Evolutionary conservation across 2,329 filamentous ascomycete genomes (phyloP), one percentile per base, ranked within the genome.

Genomic region (Lasiodiplodia gonubiensis): DNA sequence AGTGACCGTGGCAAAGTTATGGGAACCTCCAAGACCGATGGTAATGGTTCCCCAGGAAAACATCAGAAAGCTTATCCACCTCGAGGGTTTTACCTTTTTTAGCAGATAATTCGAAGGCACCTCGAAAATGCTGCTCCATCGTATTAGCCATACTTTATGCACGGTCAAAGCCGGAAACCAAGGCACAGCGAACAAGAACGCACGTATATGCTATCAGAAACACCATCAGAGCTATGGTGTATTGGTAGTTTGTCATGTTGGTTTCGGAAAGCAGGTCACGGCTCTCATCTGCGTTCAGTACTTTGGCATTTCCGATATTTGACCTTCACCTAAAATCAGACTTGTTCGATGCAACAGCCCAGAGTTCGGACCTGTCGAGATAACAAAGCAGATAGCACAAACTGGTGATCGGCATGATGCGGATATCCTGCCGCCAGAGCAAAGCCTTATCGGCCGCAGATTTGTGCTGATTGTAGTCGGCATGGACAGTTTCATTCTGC

Each of bases 301-400:
- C 86, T 76, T 87, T 88, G 51, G 89, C 74, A 63, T 76, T 76
- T 55, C 88, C 88, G 42, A 72, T 72, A 14, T 51, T 51, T 46
- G 59, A 63, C 57, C 57, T 61, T 33, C 7, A n/a, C 18, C 55
- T 42, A 33, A 25, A 18, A 48, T 60, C 27, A 60, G 55, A 60
- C 16, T 2, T 25, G 30, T 48, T 27, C 39, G 2, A 60, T 8
- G 39, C 55, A 10, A 21, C 55, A 37, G 25, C 2, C 2, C 23
- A 10, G 5, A 11, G 21, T 11, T 14, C 39, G 18, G 23, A 60
- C 55, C 87, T 82, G 76, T 91, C 89, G 27, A 91, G 83, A 74
- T 89, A 91, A 77, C 87, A 89, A 25, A 91, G 82, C 54, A 91
- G 82, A 75, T 90, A 92, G 61, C 91, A 89, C 64, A 77, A 80